These are phyloP conservation scores for Ogataea parapolymorpha DNA, from an alignment of 805 yeast species.

Conservation along the genomic window DNA sequence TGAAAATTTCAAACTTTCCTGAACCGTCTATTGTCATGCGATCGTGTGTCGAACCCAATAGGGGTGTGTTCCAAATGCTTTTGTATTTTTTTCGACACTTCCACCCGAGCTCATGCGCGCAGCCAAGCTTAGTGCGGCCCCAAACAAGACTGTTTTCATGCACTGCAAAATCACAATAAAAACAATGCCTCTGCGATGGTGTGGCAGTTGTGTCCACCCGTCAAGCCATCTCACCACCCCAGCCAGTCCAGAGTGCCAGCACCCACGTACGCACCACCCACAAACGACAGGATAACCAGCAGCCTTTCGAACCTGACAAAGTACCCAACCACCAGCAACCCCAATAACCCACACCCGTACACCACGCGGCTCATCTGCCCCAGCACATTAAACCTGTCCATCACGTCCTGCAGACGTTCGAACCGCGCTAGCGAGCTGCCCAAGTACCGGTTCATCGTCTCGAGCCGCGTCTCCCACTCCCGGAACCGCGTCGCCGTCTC, in stretches of 20 bases:
- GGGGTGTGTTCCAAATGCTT: no score
- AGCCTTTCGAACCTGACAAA: conserved; percentile 6
- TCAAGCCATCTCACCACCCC: not conserved
- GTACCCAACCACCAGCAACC: conserved; percentile 2
- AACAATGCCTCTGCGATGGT: no score
- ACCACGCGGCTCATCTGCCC: conserved; percentile 2
- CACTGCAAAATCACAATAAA: no score
- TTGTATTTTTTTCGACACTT: not conserved
- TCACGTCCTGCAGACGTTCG: conserved; percentile 3
- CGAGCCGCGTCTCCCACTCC: conserved; percentile 6
- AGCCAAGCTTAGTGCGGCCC: not conserved
- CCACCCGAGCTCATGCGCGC: not conserved
- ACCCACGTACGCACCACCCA: conserved; percentile 12
- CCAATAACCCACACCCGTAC: conserved; percentile 3
- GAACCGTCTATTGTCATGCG: not conserved
- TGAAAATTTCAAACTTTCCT: not conserved
- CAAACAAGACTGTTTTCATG: no score
- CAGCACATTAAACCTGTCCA: conserved; percentile 3
- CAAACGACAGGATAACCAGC: conserved; percentile 5
- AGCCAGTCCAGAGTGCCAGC: conserved; percentile 2
- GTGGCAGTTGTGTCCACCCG: no score
- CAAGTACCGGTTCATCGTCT: conserved; percentile 6
- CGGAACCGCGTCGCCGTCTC: not conserved
- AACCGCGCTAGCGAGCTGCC: conserved; percentile 7
- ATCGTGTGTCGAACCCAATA: not conserved